phyloP scores from a whole-genome alignment of 2,329 filamentous ascomycete species.

The Colletotrichum truncatum region DNA sequence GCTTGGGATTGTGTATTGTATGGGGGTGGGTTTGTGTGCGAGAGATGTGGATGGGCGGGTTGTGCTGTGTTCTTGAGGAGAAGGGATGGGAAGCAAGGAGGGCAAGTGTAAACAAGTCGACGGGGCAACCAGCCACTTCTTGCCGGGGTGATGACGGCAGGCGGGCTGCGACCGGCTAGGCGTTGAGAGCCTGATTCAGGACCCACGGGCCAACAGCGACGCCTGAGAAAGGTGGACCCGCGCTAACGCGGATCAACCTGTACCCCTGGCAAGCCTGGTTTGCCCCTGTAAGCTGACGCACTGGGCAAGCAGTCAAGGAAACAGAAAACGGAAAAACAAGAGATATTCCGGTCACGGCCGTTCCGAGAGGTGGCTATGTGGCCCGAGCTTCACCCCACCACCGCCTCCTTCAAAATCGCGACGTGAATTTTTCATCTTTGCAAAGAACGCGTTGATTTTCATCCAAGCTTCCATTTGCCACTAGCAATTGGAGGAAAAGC shows the following conservation, averaged over 20 bases:
- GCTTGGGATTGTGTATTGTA: slow-evolving; percentile 23
- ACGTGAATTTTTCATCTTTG: slow-evolving; percentile 18
- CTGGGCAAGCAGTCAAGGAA: neutral
- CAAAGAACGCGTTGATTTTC: slow-evolving; percentile 1
- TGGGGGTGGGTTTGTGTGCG: slow-evolving; percentile 29
- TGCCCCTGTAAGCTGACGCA: slow-evolving; percentile 11
- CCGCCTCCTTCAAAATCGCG: slow-evolving; percentile 25
- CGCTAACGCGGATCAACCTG: slow-evolving; percentile 23
- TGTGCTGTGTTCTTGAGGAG: slow-evolving; percentile 31
- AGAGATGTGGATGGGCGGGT: slow-evolving; percentile 30
- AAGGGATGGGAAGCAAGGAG: slow-evolving; percentile 28
- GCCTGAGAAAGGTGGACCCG: slow-evolving; percentile 9
- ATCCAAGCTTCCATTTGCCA: neutral
- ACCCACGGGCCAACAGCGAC: slow-evolving; percentile 19
- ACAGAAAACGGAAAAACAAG: neutral
- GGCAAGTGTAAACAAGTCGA: slow-evolving; percentile 37
- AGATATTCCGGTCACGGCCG: neutral
- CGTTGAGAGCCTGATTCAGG: neutral
- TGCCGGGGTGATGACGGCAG: slow-evolving; percentile 32
- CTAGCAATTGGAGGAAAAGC: neutral
- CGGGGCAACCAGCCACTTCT: slow-evolving; percentile 35
- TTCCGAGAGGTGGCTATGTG: neutral
- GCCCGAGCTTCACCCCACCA: slow-evolving; percentile 25
- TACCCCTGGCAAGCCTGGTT: slow-evolving; percentile 14
- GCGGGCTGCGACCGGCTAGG: slow-evolving; percentile 11